A percentile compares a stretch with the other conserved stretches of the same genome.
phyloP scores from a whole-genome alignment of 1,284 basidiomycete species.

The Leucoagaricus sp. region DNA sequence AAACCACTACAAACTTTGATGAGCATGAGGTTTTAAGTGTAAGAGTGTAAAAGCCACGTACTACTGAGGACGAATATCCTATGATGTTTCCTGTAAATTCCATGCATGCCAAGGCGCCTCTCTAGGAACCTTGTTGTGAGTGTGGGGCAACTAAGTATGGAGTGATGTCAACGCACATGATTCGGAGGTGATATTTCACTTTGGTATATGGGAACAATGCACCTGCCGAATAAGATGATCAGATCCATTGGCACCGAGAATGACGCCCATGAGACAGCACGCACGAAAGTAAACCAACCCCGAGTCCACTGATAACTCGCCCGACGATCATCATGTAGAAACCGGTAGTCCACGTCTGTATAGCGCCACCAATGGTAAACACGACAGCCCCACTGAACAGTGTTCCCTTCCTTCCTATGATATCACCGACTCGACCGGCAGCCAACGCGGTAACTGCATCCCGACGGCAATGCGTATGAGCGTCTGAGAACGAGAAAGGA shows the following conservation, averaged over 20 bases:
- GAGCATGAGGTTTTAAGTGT: not conserved
- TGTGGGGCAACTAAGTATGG: not conserved
- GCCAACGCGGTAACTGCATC: conserved; percentile 83
- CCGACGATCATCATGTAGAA: conserved; percentile 89
- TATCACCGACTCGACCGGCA: conserved; percentile 87
- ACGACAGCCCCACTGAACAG: conserved; percentile 86
- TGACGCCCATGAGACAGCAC: conserved; percentile 29
- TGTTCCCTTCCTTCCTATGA: conserved; percentile 85
- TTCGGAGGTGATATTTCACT: conserved; percentile 95
- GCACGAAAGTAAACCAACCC: conserved; percentile 90
- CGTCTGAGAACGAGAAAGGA: not conserved
- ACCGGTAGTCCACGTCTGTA: conserved; percentile 88
- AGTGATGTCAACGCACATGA: conserved; percentile 58
- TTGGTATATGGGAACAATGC: conserved; percentile 98
- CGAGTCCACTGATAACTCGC: conserved; percentile 87
- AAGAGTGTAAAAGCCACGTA: conserved; percentile 47
- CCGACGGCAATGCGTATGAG: not conserved
- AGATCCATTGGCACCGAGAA: not conserved
- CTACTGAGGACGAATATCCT: conserved; percentile 94
- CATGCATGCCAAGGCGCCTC: conserved; percentile 92
- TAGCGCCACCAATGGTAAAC: conserved; percentile 86
- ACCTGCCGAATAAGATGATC: conserved; percentile 46
- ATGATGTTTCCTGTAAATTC: conserved; percentile 95
- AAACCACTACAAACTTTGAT: conserved; percentile 68
- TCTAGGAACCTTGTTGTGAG: conserved; percentile 41